Conservation (phyloP, 1,284 basidiomycete species). For the Butyriboletus appendiculatus region DNA sequence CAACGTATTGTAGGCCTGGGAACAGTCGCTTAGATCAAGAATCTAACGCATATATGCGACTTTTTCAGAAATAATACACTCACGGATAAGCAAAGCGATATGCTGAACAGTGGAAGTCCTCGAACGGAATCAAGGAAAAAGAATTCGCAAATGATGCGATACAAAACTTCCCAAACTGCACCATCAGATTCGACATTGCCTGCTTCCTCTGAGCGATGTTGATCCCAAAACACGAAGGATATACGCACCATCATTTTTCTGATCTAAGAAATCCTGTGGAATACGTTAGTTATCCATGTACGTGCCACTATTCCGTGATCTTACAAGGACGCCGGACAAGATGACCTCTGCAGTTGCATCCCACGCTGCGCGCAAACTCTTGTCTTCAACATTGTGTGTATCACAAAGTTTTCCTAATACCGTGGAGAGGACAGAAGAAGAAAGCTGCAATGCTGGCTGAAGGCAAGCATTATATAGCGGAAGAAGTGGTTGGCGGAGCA, state of each 20-base stretch:
- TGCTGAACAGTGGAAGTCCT: slow-evolving; percentile 14
- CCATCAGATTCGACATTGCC: slow-evolving; percentile 14
- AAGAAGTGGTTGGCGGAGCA: slow-evolving; percentile 38
- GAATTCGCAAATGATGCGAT: slow-evolving; percentile 30
- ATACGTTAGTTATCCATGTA: slow-evolving; percentile 10
- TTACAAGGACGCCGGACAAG: slow-evolving; percentile 46
- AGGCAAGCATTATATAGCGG: slow-evolving; percentile 40
- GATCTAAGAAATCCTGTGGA: slow-evolving; percentile 33
- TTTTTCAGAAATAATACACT: slow-evolving; percentile 13
- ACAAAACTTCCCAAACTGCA: slow-evolving; percentile 27
- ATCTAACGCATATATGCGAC: slow-evolving; percentile 33
- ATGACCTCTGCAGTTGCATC: slow-evolving; percentile 39
- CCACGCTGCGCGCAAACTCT: slow-evolving; percentile 32
- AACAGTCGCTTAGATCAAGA: slow-evolving; percentile 6
- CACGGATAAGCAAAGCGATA: slow-evolving; percentile 25
- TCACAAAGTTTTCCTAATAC: slow-evolving; percentile 35
- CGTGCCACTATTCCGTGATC: slow-evolving; percentile 7
- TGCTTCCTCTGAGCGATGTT: slow-evolving; percentile 5
- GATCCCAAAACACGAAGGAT: not conserved
- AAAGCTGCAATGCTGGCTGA: slow-evolving; percentile 35
- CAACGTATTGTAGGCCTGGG: slow-evolving; percentile 38
- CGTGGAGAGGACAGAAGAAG: slow-evolving; percentile 34
- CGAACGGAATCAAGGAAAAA: slow-evolving; percentile 30
- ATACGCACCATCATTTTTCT: slow-evolving; percentile 21
- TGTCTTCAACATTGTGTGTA: slow-evolving; percentile 13